A percentile compares a stretch with the other conserved stretches of the same genome.
Conservation (phyloP, 352 stramenopile genomes). For the Phytophthora citrophthora region DNA sequence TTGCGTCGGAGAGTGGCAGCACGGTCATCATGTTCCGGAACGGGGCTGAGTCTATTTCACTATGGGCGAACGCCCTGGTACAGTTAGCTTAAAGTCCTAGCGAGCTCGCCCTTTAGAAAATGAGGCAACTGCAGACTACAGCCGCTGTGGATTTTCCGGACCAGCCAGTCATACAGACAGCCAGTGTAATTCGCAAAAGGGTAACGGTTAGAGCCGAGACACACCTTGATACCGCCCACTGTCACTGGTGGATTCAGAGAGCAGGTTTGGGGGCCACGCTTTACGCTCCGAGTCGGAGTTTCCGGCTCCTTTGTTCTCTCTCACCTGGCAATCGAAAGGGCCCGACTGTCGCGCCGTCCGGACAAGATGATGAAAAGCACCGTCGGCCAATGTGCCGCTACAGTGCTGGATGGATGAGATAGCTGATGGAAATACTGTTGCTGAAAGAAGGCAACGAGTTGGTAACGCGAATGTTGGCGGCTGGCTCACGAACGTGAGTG, state of each 20-base stretch:
- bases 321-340: not conserved
- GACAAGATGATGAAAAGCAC: not conserved
- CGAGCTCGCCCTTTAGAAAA: constrained; percentile 32
- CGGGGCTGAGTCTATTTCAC: constrained; percentile 1
- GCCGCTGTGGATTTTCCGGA: constrained; percentile 34
- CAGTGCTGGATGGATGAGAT: too few relatives aligned
- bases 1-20: constrained; percentile 35
- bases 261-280: constrained; percentile 19
- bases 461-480: constrained; percentile 2
- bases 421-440: too few relatives aligned
- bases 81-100: not conserved
- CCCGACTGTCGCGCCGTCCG: not conserved
- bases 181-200: constrained; percentile 19
- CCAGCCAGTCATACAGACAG: constrained; percentile 40
- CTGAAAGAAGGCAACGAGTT: not conserved
- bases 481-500: constrained; percentile 1
- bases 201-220: constrained; percentile 32
- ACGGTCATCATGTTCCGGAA: constrained; percentile 54
- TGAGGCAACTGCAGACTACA: constrained; percentile 12
- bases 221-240: constrained; percentile 27
- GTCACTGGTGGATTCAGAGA: constrained; percentile 38
- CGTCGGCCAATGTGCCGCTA: too few relatives aligned
- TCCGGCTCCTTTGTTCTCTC: constrained; percentile 27
- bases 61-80: not conserved
- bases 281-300: not conserved